Base-by-base conservation (phyloP, 129 eudicot species). In the Smallanthus sonchifolius region DNA sequence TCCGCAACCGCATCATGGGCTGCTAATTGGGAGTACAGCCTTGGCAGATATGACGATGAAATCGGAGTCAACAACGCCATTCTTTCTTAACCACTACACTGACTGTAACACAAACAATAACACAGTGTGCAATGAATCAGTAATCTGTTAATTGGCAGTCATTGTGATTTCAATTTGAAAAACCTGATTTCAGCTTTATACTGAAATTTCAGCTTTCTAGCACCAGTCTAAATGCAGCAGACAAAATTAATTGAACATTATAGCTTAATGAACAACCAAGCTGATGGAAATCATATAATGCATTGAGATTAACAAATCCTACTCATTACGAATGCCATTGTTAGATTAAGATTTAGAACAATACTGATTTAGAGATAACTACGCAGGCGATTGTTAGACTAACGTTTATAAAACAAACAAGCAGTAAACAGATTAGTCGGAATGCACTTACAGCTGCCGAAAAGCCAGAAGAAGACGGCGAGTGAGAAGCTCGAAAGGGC, bases 51-150 rank as follows among this genome's bases (percentile, higher is more conserved):
- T 40, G 79, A 76, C 10, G 87, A 72, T 28, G 82, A 76, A 28
- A 84, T 62, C 10, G 87, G 43, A 77, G 80, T 73, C 61, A 65
- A 69, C 44, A 80, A 52, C 17, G 85, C 84, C 87, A 84, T 84
- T 66, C 24, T 37, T 61, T 48, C 61, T 42, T 20, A 42, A 54
- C 70, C 19, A 19, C 67, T 5, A 72, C 43, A 75, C 52, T 36
- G 9, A 74, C 45, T 45, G 28, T 16, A 63, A 36, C 78, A 54
- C 30, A 19, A 35, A 70, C 42, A 48, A 39, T 35, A 20, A 34
- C 17, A 36, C 44, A 36, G 67, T 14, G 17, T 32, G 69, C 20
- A 47, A 72, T 64, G 72, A 55, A 67, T 59, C 81, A 67, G 51
- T 56, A 67, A 51, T 17, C 32, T 17, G 51, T 45, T 7, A 20